These are phyloP conservation scores for Phialocephala sp. DNA, from an alignment of 2,329 filamentous ascomycete genomes.

Conservation along the genomic window DNA sequence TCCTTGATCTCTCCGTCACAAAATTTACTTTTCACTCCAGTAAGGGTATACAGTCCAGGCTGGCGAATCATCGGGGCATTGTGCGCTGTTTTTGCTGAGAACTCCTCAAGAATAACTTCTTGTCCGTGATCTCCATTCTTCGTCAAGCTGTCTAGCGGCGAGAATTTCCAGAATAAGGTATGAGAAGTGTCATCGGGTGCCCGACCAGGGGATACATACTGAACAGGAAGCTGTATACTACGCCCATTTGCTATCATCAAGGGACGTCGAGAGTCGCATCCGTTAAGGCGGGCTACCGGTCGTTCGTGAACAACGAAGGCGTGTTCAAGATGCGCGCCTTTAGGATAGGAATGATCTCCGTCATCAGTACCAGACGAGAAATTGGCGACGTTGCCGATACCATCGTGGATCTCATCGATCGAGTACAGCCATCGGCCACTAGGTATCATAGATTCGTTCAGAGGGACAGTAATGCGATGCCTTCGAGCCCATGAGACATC, in stretches of 20 bases:
- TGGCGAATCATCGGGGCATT: constrained; percentile 73
- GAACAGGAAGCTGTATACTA: constrained; percentile 70
- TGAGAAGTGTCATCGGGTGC: constrained; percentile 68
- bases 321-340: constrained; percentile 70
- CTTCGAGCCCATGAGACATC: constrained; percentile 82
- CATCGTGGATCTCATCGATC: constrained; percentile 91
- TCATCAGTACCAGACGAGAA: constrained; percentile 74
- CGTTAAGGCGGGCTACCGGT: constrained; percentile 72
- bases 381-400: constrained; percentile 82
- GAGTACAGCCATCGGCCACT: constrained; percentile 88
- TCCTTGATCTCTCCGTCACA: constrained; percentile 91
- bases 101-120: constrained; percentile 60
- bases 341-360: constrained; percentile 63
- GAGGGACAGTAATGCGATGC: constrained; percentile 75
- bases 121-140: constrained; percentile 73
- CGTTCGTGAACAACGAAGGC: constrained; percentile 86
- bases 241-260: constrained; percentile 83
- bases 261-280: constrained; percentile 80
- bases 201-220: constrained; percentile 67
- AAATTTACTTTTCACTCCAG: constrained; percentile 77
- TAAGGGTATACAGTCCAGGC: constrained; percentile 86
- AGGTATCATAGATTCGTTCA: constrained; percentile 86
- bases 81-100: constrained; percentile 64
- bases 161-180: constrained; percentile 81
- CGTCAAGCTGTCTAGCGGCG: constrained; percentile 71